Evolutionary conservation across 2,329 filamentous ascomycete genomes (phyloP), one percentile per base, ranked within the genome.

Genomic region (Curvularia sp.): DNA sequence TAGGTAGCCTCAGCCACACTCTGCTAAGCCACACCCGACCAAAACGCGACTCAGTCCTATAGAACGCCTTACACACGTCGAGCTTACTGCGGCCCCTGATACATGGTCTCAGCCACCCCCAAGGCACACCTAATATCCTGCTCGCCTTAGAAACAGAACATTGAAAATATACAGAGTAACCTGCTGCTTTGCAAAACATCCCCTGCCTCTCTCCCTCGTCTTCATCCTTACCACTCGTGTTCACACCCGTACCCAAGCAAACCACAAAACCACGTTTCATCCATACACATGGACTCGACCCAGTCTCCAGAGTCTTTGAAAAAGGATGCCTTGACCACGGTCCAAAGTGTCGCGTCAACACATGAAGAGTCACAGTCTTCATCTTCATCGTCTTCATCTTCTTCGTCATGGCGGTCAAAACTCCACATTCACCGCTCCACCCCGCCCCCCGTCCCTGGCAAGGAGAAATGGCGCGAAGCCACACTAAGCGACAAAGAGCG

Each of bases 381-480:
- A 3, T 49, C 30, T 1, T 19, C 42, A 10, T 25, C 51, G 4
- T 19, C 30, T 1, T 49, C 53, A 5, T 19, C 30, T 1, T 49
- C 53, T 9, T 38, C 18, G 3, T 60, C 55, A 8, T 64, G 63
- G 63, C 48, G 57, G 10, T 59, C 64, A 25, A 63, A 57, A 43
- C 41, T 56, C 9, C 53, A 56, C 6, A 39, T 59, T 1, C 58
- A 53, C 34, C 23, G 32, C 49, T 34, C 55, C 53, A 21, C 54
- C 5, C 28, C 38, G 9, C 30, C 50, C 9, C 13, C 30, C 4
- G 47, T 51, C 19, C 55, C 53, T 6, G 64, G 66, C 13, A 68
- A 71, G 13, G 67, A 70, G 10, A 61, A 46, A 21, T 71, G 66
- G 67, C 58, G 64, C 34, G 65, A 71, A 51, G 65, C 64, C 3